Evolutionary conservation across 2,329 filamentous ascomycete genomes (phyloP), one percentile per base, ranked within the genome.

Genomic region (Leptoxyphium fumago): DNA sequence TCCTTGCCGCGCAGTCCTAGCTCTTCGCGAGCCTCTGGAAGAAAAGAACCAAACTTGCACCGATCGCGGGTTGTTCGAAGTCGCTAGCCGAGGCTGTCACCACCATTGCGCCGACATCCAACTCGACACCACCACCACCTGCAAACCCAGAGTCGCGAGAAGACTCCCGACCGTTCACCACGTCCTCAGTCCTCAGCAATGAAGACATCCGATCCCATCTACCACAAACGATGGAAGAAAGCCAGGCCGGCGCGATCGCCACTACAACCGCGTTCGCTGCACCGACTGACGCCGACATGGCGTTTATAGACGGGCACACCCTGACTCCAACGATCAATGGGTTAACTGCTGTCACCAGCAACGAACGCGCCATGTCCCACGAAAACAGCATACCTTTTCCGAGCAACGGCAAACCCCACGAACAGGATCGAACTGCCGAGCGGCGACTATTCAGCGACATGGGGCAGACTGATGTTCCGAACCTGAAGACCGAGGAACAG

Each of bases 141-240:
- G 21, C 21, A 26, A 26, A 26, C 21, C 21, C 15, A 15, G 32
- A 36, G 32, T 36, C 32, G 32, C 32, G 15, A 36, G 32, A 13
- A 36, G 32, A 15, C 32, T 36, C 32, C 15, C 32, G 32, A 36
- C 15, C 32, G 11, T 15, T 15, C 32, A 36, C 32, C 32, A 36
- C 32, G 32, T 36, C 32, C 32, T 13, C 32, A 36, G 32, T 13
- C 32, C 32, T 36, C 34, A 47, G 50, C 50, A 47, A 54, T 54
- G 52, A 48, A 50, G 50, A 47, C 46, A 44, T 45, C 47, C 45
- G 47, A 43, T 45, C 43, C 15, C 29, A 42, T 48, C 45, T 42
- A 48, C 41, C 44, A 46, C 49, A 51, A 49, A 48, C 46, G 50
- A 54, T 54, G 52, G 52, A 53, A 52, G 47, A 46, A 45, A 50